A percentile compares a stretch with the other conserved stretches of the same genome.
Conservation (phyloP, 768 basidiomycete species). For the Cubamyces sp. region DNA sequence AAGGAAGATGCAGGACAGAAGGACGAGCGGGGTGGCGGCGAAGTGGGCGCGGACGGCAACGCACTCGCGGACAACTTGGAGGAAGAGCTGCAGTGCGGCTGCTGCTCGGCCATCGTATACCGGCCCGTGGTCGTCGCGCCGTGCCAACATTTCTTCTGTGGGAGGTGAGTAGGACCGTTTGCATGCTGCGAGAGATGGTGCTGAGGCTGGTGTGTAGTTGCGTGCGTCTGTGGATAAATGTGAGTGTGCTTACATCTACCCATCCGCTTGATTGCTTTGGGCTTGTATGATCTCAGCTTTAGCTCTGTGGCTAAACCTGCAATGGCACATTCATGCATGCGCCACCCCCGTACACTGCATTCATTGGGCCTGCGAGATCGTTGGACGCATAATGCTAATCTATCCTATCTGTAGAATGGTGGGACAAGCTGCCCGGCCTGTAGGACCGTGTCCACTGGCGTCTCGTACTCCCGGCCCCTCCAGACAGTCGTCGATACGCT, state of each 20-base stretch:
- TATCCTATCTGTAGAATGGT: slow-evolving; percentile 60
- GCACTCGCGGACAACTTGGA: slow-evolving; percentile 63
- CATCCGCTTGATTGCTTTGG: slow-evolving; percentile 7
- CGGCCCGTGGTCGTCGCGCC: slow-evolving; percentile 80
- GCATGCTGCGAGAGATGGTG: neutral
- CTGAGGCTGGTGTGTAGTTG: slow-evolving; percentile 51
- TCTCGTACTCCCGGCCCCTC: slow-evolving; percentile 72
- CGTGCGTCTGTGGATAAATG: slow-evolving; percentile 81
- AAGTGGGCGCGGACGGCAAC: slow-evolving; percentile 30
- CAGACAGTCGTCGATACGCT: slow-evolving; percentile 75
- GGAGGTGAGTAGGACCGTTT: slow-evolving; percentile 56
- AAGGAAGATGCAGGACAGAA: slow-evolving; percentile 17
- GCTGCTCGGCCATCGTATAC: slow-evolving; percentile 83
- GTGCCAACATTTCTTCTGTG: slow-evolving; percentile 91
- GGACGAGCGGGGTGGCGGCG: neutral
- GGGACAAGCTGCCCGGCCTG: slow-evolving; percentile 86
- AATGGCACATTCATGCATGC: too few species aligned
- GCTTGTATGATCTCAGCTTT: neutral
- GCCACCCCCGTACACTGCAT: slow-evolving; percentile 2
- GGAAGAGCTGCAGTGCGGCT: slow-evolving; percentile 83
- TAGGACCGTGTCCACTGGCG: slow-evolving; percentile 67
- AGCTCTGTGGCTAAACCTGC: slow-evolving; percentile 15
- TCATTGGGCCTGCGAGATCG: neutral
- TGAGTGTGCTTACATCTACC: slow-evolving; percentile 46
- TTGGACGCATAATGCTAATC: slow-evolving; percentile 1